Percentiles rank a stretch among this genome's conserved stretches.
These are phyloP conservation scores for Mortierella antarctica DNA, from an alignment of 192 early-diverging fungal species.

Conservation along the genomic window DNA sequence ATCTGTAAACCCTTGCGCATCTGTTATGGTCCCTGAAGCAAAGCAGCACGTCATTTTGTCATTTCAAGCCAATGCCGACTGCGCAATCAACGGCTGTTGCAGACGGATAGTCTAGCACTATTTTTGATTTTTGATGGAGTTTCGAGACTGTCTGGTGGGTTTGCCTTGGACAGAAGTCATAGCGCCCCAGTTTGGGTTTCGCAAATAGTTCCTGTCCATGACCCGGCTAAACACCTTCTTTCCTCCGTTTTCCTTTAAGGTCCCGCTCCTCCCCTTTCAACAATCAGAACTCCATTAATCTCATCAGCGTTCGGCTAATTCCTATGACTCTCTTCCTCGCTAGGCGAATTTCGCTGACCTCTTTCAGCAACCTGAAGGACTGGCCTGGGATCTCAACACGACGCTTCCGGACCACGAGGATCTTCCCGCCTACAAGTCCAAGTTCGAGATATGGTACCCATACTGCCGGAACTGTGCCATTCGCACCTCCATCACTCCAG, in stretches of 20 bases:
- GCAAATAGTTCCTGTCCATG: background rate
- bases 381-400: conserved; percentile 32
- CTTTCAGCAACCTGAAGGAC: conserved; percentile 26
- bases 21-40: too few species aligned
- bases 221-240: background rate
- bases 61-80: too few species aligned
- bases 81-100: too few species aligned
- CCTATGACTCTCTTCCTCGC: background rate
- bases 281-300: background rate
- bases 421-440: conserved; percentile 19
- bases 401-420: conserved; percentile 18
- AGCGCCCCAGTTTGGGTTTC: background rate
- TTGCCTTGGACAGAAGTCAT: background rate
- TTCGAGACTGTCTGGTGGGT: background rate
- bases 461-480: conserved; percentile 51
- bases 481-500: conserved; percentile 35
- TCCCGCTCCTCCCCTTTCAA: background rate
- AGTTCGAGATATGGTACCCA: conserved; percentile 42
- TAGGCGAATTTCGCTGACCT: conserved; percentile 53
- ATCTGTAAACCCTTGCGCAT: too few species aligned
- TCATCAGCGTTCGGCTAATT: background rate
- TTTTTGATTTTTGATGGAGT: background rate
- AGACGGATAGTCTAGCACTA: too few species aligned
- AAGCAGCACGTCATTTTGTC: too few species aligned
- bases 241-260: background rate